Base-by-base conservation (phyloP, 2,329 filamentous ascomycete genomes). In the Calonectria leucothoes region DNA sequence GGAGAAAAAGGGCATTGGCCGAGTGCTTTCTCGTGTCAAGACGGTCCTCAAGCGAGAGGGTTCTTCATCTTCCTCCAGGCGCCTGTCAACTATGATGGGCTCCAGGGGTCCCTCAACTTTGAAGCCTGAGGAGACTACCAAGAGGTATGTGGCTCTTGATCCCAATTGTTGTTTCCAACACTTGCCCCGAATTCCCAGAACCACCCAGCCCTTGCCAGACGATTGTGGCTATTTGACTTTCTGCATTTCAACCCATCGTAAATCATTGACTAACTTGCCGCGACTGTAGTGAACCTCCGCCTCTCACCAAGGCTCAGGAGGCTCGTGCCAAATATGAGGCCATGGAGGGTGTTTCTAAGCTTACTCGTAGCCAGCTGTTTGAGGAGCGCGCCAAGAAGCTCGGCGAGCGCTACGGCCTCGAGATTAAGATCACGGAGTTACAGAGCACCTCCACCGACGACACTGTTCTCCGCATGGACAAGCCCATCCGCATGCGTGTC, bases 401-500 rank as follows among this genome's bases (percentile, higher is more conserved):
- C 7, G 88, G 88, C 42, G 87, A 90, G 76, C 86, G 86, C 61
- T 91, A 89, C 73, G 90, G 90, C 33, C 81, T 91, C 66, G 88
- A 90, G 76, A 87, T 92, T 74, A 86, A 89, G 80, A 84, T 89
- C 45, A 86, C 85, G 74, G 88, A 90, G 75, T 90, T 89, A 86
- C 85, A 90, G 76, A 83, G 84, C 63, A 85, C 84, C 68, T 84
- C 85, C 48, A 84, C 85, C 70, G 87, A 88, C 74, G 90, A 91
- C 65, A 88, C 89, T 33, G 90, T 90, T 35, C 85, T 91, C 29
- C 92, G 93, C 52, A 89, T 94, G 69, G 92, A 95, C 83, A 95
- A 94, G 86, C 90, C 93, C 15, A 94, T 95, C 77, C 92, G 93
- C 72, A 94, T 96, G 90, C 92, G 94, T 68, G 91, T 95, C 67